phyloP scores from a whole-genome alignment of 345 rosid species.

The Lenwebbia sp. region DNA sequence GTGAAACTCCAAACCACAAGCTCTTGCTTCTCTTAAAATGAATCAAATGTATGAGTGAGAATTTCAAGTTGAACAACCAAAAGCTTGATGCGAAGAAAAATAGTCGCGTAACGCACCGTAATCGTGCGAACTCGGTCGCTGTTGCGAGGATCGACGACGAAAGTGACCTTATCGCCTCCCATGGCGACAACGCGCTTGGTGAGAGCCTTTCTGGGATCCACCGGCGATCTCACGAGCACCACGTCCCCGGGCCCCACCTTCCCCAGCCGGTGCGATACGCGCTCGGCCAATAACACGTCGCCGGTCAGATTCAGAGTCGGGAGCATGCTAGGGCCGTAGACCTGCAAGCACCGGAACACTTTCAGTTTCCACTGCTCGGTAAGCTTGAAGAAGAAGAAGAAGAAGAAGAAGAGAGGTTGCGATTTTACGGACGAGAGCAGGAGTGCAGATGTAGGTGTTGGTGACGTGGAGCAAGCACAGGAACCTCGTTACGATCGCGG shows the following conservation, averaged over 20 bases:
- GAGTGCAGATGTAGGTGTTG: constrained; percentile 41
- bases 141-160: constrained; percentile 25
- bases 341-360: constrained; percentile 27
- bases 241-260: constrained; percentile 57
- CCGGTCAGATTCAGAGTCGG: constrained; percentile 68
- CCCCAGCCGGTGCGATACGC: constrained; percentile 53
- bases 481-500: constrained; percentile 15
- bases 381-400: background rate
- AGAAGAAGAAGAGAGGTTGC: background rate
- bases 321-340: constrained; percentile 72
- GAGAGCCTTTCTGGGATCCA: constrained; percentile 44
- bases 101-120: constrained; percentile 17
- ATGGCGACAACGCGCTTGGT: constrained; percentile 60
- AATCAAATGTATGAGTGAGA: background rate
- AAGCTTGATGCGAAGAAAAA: background rate
- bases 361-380: background rate
- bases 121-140: constrained; percentile 14
- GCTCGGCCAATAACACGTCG: constrained; percentile 55
- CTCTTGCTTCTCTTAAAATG: background rate
- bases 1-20: no score
- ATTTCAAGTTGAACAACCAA: background rate
- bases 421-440: constrained; percentile 34
- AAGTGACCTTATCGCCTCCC: constrained; percentile 62
- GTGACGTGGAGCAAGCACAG: constrained; percentile 52
- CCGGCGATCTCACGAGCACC: constrained; percentile 61